Evolutionary conservation across 179 eudicot species (phyloP).

Genomic region (Actinidia polygama): DNA sequence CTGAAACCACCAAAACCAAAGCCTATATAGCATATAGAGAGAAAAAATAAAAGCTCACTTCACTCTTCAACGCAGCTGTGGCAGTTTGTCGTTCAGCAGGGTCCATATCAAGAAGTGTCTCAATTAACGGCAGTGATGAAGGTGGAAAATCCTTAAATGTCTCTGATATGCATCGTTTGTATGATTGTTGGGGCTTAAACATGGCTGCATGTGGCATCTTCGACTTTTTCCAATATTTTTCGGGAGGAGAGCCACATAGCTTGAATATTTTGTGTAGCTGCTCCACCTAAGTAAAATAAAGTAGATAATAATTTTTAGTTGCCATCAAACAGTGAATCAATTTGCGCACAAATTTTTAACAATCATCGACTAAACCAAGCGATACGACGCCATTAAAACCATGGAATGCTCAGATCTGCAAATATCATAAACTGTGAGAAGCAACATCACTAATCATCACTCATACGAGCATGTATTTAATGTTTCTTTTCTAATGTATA

Average conservation of each 20-base stretch:
- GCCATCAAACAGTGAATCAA: not conserved
- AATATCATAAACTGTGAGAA: not conserved
- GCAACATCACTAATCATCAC: not conserved
- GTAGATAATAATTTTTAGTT: conserved; percentile 7
- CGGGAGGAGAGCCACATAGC: conserved; percentile 82
- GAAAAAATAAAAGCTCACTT: conserved; percentile 48
- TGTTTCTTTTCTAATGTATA: not conserved
- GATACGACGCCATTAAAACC: not conserved
- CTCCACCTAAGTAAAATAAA: conserved; percentile 55
- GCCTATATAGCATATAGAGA: not conserved
- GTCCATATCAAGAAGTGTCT: conserved; percentile 77
- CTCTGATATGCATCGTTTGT: conserved; percentile 68
- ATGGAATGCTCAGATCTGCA: not conserved
- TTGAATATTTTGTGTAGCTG: conserved; percentile 81
- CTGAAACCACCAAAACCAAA: not conserved
- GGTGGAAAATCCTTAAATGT: conserved; percentile 77
- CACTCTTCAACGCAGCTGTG: conserved; percentile 69
- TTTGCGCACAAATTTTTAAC: not conserved
- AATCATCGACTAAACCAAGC: conserved; percentile 6
- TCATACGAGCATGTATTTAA: not conserved
- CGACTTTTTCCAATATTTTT: conserved; percentile 82
- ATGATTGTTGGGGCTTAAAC: conserved; percentile 79
- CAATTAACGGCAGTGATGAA: conserved; percentile 66
- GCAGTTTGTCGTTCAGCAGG: conserved; percentile 80
- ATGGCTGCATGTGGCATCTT: conserved; percentile 82